Percentiles rank a stretch among this genome's conserved stretches.
These are phyloP conservation scores for Aphanoascus verrucosus DNA, from an alignment of 2,329 filamentous ascomycete genomes.

Conservation along the genomic window DNA sequence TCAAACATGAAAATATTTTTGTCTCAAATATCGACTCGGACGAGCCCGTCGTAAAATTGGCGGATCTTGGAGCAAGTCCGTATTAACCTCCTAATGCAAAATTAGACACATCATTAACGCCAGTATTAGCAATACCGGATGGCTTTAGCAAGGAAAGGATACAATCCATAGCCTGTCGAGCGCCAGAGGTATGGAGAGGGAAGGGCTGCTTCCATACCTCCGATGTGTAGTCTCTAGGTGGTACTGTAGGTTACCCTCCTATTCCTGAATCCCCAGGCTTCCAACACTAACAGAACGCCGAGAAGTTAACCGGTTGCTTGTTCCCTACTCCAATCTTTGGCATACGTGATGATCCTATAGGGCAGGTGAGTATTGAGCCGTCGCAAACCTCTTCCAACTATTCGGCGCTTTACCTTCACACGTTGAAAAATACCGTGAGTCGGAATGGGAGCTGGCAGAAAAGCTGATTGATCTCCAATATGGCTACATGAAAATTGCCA, in stretches of 20 bases:
- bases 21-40: constrained; percentile 11
- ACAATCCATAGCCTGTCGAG: constrained; percentile 8
- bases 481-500: constrained; percentile 10
- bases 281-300: constrained; percentile 1
- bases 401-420: constrained; percentile 2
- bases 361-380: constrained; percentile 6
- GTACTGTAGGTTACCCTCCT: constrained; percentile 3
- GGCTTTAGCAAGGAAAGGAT: constrained; percentile 9
- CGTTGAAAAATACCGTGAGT: constrained; percentile 7
- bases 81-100: background rate
- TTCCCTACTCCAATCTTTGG: constrained; percentile 9
- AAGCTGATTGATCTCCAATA: constrained; percentile 7
- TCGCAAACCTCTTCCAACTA: constrained; percentile 12
- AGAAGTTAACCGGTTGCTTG: constrained; percentile 12
- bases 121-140: constrained; percentile 8
- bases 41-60: constrained; percentile 10
- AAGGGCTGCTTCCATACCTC: constrained; percentile 12
- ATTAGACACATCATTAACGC: background rate
- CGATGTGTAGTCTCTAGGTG: constrained; percentile 14
- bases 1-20: constrained; percentile 14
- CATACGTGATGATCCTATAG: constrained; percentile 3
- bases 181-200: constrained; percentile 12
- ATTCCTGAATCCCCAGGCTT: background rate
- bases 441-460: constrained; percentile 7
- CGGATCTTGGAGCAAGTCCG: constrained; percentile 12